These are phyloP conservation scores for Lenzites betulinus DNA, from an alignment of 768 basidiomycete genomes.

Conservation along the genomic window DNA sequence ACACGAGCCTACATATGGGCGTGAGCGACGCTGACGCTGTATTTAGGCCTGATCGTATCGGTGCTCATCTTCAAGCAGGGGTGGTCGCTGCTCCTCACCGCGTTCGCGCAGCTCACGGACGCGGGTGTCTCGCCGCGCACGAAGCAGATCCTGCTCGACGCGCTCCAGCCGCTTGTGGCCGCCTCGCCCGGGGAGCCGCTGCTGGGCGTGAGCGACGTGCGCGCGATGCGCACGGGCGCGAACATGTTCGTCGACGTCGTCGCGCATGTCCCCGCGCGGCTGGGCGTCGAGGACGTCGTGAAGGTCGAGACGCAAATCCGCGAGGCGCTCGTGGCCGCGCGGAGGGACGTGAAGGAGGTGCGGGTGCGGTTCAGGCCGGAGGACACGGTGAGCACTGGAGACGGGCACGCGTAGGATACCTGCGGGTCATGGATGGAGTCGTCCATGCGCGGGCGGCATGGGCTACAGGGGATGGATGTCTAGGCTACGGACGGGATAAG, in stretches of 20 bases:
- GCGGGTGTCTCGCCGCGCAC: conserved; percentile 68
- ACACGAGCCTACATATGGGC: not conserved
- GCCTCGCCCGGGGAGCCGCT: conserved; percentile 32
- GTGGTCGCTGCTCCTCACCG: conserved; percentile 60
- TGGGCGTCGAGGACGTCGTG: conserved; percentile 61
- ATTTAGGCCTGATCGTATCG: conserved; percentile 81
- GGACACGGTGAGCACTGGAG: not conserved
- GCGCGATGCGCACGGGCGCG: conserved; percentile 79
- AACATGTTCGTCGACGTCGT: conserved; percentile 82
- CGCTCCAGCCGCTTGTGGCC: conserved; percentile 58
- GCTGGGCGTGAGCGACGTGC: conserved; percentile 53
- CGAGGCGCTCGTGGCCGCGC: conserved; percentile 51
- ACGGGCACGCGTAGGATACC: not conserved
- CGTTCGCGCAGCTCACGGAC: conserved; percentile 83
- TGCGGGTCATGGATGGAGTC: too few relatives aligned
- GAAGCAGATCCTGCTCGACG: conserved; percentile 51
- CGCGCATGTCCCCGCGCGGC: conserved; percentile 61
- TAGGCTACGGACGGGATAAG: not conserved
- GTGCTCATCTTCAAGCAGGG: conserved; percentile 85
- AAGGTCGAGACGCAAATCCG: conserved; percentile 64
- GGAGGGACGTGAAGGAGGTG: conserved; percentile 74
- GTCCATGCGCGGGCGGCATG: not conserved
- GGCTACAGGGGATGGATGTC: not conserved
- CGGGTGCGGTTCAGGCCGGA: conserved; percentile 59
- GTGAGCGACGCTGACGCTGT: not conserved